These are phyloP conservation scores for Torulaspora delbrueckii DNA, from an alignment of 805 yeast species.

Conservation along the genomic window DNA sequence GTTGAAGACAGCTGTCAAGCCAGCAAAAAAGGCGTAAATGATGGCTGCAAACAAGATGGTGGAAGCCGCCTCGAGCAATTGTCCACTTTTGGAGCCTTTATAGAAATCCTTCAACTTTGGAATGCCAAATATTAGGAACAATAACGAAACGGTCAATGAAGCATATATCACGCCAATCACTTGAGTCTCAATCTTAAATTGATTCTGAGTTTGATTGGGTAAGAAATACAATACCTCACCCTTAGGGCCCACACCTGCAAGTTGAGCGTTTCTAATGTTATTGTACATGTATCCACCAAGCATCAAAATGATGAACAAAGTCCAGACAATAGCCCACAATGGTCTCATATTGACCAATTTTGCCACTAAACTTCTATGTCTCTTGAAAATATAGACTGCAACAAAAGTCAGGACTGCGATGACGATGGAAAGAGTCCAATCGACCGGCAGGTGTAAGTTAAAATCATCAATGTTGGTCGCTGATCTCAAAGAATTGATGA, in stretches of 20 bases:
- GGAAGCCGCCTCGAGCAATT: slow-evolving; percentile 17
- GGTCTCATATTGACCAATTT: slow-evolving; percentile 46
- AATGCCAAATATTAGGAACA: slow-evolving; percentile 54
- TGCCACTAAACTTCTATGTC: slow-evolving; percentile 35
- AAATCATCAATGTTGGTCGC: slow-evolving; percentile 28
- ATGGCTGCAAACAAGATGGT: slow-evolving; percentile 47
- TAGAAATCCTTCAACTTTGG: slow-evolving; percentile 36
- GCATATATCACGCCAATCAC: slow-evolving; percentile 72
- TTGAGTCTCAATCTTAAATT: slow-evolving; percentile 87
- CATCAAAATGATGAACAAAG: slow-evolving; percentile 67
- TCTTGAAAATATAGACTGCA: slow-evolving; percentile 34
- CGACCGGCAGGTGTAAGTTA: slow-evolving; percentile 34
- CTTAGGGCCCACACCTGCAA: slow-evolving; percentile 40
- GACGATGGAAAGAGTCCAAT: slow-evolving; percentile 37
- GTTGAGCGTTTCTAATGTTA: slow-evolving; percentile 66
- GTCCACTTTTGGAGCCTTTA: slow-evolving; percentile 37
- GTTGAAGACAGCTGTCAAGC: slow-evolving; percentile 59
- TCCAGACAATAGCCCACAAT: slow-evolving; percentile 63
- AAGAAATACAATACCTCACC: slow-evolving; percentile 50
- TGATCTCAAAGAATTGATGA: slow-evolving; percentile 30
- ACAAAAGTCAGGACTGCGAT: slow-evolving; percentile 36
- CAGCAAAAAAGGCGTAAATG: slow-evolving; percentile 56
- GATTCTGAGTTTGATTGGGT: slow-evolving; percentile 64
- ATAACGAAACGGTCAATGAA: slow-evolving; percentile 52
- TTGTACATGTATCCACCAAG: slow-evolving; percentile 92